A percentile compares a stretch with the other conserved stretches of the same genome.
Conservation (phyloP, 257 asterid species). For the Petunia secreta region DNA sequence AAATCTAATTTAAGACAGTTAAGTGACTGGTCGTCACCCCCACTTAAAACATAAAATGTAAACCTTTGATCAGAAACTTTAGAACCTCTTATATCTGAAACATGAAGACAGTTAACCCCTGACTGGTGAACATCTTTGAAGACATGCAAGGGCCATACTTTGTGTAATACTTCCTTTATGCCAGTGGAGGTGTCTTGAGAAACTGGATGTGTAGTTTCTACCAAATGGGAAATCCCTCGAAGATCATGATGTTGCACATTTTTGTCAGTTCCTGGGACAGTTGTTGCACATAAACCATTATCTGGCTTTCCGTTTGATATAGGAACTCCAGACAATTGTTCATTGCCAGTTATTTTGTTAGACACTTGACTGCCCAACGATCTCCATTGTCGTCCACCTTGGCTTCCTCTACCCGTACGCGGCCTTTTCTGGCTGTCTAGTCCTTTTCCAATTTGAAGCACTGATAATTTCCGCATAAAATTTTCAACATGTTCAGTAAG, state of each 20-base stretch:
- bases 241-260: constrained; percentile 41
- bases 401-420: constrained; percentile 97
- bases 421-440: constrained; percentile 82
- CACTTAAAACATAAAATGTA: constrained; percentile 67
- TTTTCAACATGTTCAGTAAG: constrained; percentile 70
- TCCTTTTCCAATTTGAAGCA: constrained; percentile 55
- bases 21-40: constrained; percentile 97
- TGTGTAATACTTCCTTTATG: constrained; percentile 25
- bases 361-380: constrained; percentile 46
- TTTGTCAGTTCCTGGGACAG: constrained; percentile 32
- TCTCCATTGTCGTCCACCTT: constrained; percentile 92
- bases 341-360: constrained; percentile 44
- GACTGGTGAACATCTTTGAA: constrained; percentile 75
- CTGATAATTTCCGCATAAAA: constrained; percentile 62
- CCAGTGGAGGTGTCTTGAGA: constrained; percentile 22
- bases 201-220: constrained; percentile 30
- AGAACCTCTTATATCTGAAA: constrained; percentile 49
- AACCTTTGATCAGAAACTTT: constrained; percentile 40
- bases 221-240: constrained; percentile 32
- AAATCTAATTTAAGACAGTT: constrained; percentile 64
- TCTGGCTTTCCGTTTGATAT: constrained; percentile 33
- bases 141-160: constrained; percentile 57
- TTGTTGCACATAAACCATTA: constrained; percentile 33
- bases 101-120: constrained; percentile 89
- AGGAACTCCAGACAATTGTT: constrained; percentile 28